Evolutionary conservation across 768 basidiomycete genomes (phyloP), one percentile per base, ranked within the genome.

Genomic region (Boletales sp.): DNA sequence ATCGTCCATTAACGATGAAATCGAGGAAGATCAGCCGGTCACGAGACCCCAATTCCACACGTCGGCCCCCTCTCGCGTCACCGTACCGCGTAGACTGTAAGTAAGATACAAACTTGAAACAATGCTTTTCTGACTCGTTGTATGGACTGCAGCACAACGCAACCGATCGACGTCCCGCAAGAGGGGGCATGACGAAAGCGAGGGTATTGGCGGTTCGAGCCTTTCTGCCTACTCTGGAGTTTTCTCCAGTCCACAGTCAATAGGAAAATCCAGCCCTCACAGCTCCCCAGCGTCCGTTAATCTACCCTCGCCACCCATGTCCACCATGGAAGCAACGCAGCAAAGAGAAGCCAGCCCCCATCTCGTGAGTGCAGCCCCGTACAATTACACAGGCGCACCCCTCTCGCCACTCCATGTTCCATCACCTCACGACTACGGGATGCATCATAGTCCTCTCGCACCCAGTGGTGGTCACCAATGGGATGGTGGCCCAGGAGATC

Each of bases 151-250:
- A 72, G 83, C 81, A 28, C 81, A 83, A 56, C 78, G 87, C 53
- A 86, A 87, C 40, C 75, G 87, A 56, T 90, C 87, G 38, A 78
- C 84, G 2, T 90, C 88, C 36, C 83, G 87, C 42, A 82, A 80
- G 65, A 82, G 87, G 34, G 84, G 80, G 14, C 82, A 74, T 50
- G 86, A 87, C 57, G 87, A 89, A 53, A 74, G 74, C 34, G 82
- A 83, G 45, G 70, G 70, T 40, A 63, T 75, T 5, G 77, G 83
- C 41, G 75, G 76, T 33, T 52, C 63, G 30, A 60, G 47, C 21
- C 54, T 70, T 47, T 59, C 69, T 12, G 64, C 74, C 2, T 82
- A 74, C 56, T 79, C 80, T 54, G 80, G 79, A 35, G 74, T 76
- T 30, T 83, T 83, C 57, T 73, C 80, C 5, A 80, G 79, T 49